Evolutionary conservation across 2,329 filamentous ascomycete genomes (phyloP).

Genomic region (Aureobasidium musti): DNA sequence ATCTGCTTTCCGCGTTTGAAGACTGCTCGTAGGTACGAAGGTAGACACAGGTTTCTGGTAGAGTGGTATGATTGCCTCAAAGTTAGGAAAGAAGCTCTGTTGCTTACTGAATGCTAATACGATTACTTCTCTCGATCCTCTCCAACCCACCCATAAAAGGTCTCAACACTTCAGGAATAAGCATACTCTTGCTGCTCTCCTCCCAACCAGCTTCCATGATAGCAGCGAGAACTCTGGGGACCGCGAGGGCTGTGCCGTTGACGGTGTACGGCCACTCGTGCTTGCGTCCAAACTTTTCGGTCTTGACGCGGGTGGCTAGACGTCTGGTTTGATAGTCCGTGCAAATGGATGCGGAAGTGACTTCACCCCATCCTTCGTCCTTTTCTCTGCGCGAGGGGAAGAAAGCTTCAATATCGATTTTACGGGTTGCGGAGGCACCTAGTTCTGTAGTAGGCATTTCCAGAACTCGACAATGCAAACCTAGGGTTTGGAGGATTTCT

Average conservation of each 20-base stretch:
- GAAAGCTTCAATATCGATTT: slow-evolving; percentile 90
- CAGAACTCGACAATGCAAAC: slow-evolving; percentile 81
- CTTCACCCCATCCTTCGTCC: slow-evolving; percentile 83
- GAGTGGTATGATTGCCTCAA: not conserved
- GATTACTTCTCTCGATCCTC: slow-evolving; percentile 56
- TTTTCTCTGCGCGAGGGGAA: slow-evolving; percentile 75
- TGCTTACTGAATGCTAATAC: slow-evolving; percentile 16
- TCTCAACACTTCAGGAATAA: slow-evolving; percentile 75
- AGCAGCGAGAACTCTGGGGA: slow-evolving; percentile 85
- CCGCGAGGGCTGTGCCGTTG: slow-evolving; percentile 90
- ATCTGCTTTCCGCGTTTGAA: too few relatives aligned
- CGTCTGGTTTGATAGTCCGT: slow-evolving; percentile 91
- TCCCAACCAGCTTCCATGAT: slow-evolving; percentile 91
- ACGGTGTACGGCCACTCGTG: slow-evolving; percentile 81
- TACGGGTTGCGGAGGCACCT: slow-evolving; percentile 81
- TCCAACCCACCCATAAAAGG: slow-evolving; percentile 80
- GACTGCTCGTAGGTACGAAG: not conserved
- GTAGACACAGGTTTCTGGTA: not conserved
- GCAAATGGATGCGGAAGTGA: slow-evolving; percentile 87
- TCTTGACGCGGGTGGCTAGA: slow-evolving; percentile 71
- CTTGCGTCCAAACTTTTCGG: slow-evolving; percentile 50
- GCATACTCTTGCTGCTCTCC: slow-evolving; percentile 64
- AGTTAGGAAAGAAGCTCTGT: too few relatives aligned
- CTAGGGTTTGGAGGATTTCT: slow-evolving; percentile 75
- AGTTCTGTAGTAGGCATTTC: slow-evolving; percentile 91